These are phyloP conservation scores for Clohesyomyces aquaticus DNA, from an alignment of 495 filamentous ascomycete species.

Conservation along the genomic window DNA sequence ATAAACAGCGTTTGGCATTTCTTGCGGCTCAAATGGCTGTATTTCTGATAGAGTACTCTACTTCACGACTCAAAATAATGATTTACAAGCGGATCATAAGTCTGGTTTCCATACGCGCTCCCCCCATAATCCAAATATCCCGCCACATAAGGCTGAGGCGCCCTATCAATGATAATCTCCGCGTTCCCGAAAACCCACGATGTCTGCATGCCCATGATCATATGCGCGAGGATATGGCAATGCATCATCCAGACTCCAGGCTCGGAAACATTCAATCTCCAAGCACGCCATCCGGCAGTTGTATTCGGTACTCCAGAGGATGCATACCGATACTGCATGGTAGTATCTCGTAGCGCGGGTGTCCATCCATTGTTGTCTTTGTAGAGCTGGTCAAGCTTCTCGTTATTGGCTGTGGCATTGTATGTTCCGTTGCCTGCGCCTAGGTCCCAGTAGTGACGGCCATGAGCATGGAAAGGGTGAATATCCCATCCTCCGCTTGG, in stretches of 20 bases:
- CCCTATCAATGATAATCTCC: background rate
- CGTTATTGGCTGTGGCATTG: constrained; percentile 57
- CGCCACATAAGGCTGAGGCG: too few species aligned
- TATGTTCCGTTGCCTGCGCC: constrained; percentile 62
- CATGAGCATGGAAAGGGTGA: constrained; percentile 66
- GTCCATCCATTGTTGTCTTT: too few species aligned
- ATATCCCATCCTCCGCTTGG: constrained; percentile 55
- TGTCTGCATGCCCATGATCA: background rate
- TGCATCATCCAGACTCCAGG: background rate
- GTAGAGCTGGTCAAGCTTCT: too few species aligned
- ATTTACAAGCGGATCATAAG: too few species aligned
- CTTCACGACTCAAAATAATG: too few species aligned
- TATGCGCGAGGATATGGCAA: background rate
- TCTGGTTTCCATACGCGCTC: too few species aligned
- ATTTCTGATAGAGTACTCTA: too few species aligned
- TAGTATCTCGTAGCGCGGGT: background rate
- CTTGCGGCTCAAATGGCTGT: too few species aligned
- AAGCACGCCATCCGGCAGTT: background rate
- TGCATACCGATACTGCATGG: background rate
- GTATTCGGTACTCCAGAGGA: background rate
- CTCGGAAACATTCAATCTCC: background rate
- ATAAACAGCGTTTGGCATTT: too few species aligned
- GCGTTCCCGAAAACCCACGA: background rate
- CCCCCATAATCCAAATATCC: too few species aligned
- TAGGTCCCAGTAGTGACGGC: constrained; percentile 62